Evolutionary conservation across 192 early-diverging fungal genomes (phyloP).

Genomic region (Nowakowskiella sp.): DNA sequence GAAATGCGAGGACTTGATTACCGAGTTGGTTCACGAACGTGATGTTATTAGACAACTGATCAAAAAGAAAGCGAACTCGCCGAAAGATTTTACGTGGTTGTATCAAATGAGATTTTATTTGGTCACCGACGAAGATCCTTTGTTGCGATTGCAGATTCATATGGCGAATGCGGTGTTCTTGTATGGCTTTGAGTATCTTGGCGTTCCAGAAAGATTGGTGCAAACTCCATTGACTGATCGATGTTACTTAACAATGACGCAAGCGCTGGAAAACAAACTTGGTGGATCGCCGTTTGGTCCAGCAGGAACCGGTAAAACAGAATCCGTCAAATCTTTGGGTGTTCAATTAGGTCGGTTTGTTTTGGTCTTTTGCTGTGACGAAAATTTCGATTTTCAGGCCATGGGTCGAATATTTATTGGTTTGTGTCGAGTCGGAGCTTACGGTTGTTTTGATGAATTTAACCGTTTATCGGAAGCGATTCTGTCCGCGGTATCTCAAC

Average conservation of each 20-base stretch:
- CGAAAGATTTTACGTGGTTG: conserved; percentile 85
- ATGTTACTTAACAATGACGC: conserved; percentile 96
- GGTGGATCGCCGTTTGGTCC: conserved; percentile 98
- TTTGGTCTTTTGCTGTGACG: conserved; percentile 99
- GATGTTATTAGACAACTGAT: conserved; percentile 75
- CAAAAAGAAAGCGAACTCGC: conserved; percentile 33
- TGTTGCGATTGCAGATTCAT: conserved; percentile 63
- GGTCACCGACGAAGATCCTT: conserved; percentile 54
- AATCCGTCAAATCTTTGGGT: conserved; percentile 96
- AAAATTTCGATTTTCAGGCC: conserved; percentile 99
- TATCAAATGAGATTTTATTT: conserved; percentile 95
- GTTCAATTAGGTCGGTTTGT: conserved; percentile 91
- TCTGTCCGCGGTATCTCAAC: conserved; percentile 96
- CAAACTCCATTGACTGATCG: conserved; percentile 98
- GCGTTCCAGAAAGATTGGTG: conserved; percentile 91
- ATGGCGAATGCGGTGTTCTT: conserved; percentile 93
- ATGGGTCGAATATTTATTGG: conserved; percentile 99
- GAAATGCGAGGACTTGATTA: conserved; percentile 97
- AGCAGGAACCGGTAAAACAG: conserved; percentile 98
- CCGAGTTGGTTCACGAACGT: conserved; percentile 97
- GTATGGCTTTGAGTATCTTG: conserved; percentile 98
- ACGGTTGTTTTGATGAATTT: conserved; percentile 99
- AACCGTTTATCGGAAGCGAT: conserved; percentile 98
- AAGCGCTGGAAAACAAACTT: conserved; percentile 84
- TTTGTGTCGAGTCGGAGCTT: conserved; percentile 96